A percentile compares a stretch with the other conserved stretches of the same genome.
phyloP scores from a whole-genome alignment of 305 asterid species.

The Vinca major region DNA sequence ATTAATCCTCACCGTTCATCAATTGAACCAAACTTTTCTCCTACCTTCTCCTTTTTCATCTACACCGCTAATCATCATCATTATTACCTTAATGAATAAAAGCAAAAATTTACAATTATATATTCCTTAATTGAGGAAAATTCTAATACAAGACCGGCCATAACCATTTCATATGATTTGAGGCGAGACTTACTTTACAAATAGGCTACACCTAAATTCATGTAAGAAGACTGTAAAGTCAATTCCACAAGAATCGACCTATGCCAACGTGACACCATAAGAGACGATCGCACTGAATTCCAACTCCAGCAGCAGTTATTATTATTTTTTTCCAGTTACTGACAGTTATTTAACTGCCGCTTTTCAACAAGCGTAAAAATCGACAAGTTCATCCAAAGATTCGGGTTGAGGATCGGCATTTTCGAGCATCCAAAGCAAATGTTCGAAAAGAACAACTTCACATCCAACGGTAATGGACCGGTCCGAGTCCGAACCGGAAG shows the following conservation, averaged over 20 bases:
- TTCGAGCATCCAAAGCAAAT: constrained; percentile 91
- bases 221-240: no score
- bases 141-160: no score
- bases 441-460: constrained; percentile 89
- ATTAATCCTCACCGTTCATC: constrained; percentile 8
- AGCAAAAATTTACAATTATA: constrained; percentile 26
- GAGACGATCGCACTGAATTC: constrained; percentile 25
- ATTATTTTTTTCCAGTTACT: constrained; percentile 15
- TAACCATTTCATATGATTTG: no score
- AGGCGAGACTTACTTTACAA: no score
- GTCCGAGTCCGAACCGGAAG: constrained; percentile 18
- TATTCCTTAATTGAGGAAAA: neutral
- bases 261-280: neutral
- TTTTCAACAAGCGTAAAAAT: constrained; percentile 61
- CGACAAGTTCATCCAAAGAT: constrained; percentile 70
- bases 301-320: constrained; percentile 7
- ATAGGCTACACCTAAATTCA: no score
- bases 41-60: constrained; percentile 13
- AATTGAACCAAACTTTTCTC: neutral
- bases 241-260: no score
- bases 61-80: constrained; percentile 32
- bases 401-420: constrained; percentile 91
- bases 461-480: constrained; percentile 42
- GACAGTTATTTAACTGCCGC: constrained; percentile 12
- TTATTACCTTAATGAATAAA: constrained; percentile 12